Evolutionary conservation across 1,139 yeast genomes (phyloP).

Genomic region (Lodderomyces jiufengensis): DNA sequence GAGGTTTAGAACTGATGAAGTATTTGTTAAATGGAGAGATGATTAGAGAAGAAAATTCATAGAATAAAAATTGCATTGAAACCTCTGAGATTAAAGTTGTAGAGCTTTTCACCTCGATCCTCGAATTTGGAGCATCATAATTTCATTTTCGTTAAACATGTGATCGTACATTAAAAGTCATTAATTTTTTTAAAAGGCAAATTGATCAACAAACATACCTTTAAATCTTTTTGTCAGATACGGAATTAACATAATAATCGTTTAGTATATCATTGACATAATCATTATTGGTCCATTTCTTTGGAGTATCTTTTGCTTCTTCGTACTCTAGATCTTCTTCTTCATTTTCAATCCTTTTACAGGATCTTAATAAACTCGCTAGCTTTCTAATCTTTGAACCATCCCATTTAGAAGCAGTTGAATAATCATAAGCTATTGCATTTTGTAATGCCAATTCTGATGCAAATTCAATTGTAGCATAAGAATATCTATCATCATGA

Average conservation of each 20-base stretch:
- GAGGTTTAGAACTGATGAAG: conserved; percentile 91
- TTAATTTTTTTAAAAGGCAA: conserved; percentile 17
- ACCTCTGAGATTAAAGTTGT: background rate
- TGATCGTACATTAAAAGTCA: conserved; percentile 22
- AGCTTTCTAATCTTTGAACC: conserved; percentile 41
- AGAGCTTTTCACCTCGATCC: conserved; percentile 7
- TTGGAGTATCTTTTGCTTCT: no score
- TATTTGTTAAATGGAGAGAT: conserved; percentile 83
- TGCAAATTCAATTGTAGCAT: conserved; percentile 31
- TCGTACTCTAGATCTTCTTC: background rate
- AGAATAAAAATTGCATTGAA: background rate
- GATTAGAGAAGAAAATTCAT: conserved; percentile 23
- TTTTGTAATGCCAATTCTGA: conserved; percentile 23
- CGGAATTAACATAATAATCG: conserved; percentile 25
- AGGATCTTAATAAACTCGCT: conserved; percentile 45
- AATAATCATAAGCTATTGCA: conserved; percentile 42
- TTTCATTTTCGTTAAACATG: conserved; percentile 9
- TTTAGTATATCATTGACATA: conserved; percentile 7
- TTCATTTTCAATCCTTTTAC: conserved; percentile 13
- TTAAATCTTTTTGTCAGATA: conserved; percentile 29
- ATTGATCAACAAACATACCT: conserved; percentile 1
- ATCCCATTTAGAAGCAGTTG: conserved; percentile 46
- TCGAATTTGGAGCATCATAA: conserved; percentile 7
- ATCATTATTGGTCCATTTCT: conserved; percentile 7
- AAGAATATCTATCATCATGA: conserved; percentile 30